Conservation (phyloP, 352 stramenopile species). For the Globisporangium splendens region DNA sequence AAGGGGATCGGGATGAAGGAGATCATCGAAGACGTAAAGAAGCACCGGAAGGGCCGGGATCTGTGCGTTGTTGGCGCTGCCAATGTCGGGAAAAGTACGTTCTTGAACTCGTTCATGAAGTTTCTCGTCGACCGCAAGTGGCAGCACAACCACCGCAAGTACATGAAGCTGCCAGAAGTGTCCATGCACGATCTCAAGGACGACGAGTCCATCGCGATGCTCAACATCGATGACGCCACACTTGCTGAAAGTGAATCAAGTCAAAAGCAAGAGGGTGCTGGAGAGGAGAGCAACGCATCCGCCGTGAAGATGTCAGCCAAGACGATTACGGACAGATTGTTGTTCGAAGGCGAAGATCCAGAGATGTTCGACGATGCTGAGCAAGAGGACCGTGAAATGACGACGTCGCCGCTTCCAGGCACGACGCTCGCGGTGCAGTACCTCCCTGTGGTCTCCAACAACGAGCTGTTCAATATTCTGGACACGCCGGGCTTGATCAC, state of each 20-base stretch:
- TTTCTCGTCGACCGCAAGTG: slow-evolving; percentile 78
- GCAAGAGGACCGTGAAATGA: slow-evolving; percentile 71
- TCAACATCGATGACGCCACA: slow-evolving; percentile 61
- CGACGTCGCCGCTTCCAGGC: slow-evolving; percentile 87
- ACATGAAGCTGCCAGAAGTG: slow-evolving; percentile 72
- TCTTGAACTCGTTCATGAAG: slow-evolving; percentile 90
- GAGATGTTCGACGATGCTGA: slow-evolving; percentile 70
- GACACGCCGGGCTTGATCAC: slow-evolving; percentile 81
- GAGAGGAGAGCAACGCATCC: background rate
- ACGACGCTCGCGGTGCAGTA: slow-evolving; percentile 88
- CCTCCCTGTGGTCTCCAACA: slow-evolving; percentile 71
- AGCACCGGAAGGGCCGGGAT: slow-evolving; percentile 73
- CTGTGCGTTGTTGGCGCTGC: slow-evolving; percentile 90
- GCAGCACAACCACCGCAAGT: slow-evolving; percentile 85
- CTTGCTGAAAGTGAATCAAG: slow-evolving; percentile 15
- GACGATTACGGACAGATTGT: slow-evolving; percentile 27
- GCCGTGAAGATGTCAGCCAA: background rate
- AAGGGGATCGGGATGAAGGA: slow-evolving; percentile 86
- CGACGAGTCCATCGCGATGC: slow-evolving; percentile 35
- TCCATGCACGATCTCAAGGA: slow-evolving; percentile 47
- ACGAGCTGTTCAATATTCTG: slow-evolving; percentile 80
- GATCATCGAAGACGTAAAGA: slow-evolving; percentile 78
- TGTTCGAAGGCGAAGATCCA: slow-evolving; percentile 51
- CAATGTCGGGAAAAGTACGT: slow-evolving; percentile 92
- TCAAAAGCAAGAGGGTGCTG: background rate